phyloP scores from a whole-genome alignment of 2,329 filamentous ascomycete genomes.

The Microsporum audouinii region DNA sequence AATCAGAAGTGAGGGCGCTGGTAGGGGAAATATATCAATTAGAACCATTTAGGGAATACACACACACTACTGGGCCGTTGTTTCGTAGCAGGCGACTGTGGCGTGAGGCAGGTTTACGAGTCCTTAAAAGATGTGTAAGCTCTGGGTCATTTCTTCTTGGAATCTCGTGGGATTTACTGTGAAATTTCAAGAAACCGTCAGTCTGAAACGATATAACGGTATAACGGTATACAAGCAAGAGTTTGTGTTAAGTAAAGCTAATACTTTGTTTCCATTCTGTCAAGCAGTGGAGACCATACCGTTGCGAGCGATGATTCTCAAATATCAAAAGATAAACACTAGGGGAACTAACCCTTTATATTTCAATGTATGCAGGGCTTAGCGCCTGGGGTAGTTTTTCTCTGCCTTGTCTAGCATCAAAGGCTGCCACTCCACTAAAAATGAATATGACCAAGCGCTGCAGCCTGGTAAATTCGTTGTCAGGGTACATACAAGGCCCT shows the following conservation, averaged over 20 bases:
- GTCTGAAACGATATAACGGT: neutral
- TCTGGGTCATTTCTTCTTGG: constrained; percentile 6
- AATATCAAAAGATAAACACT: neutral
- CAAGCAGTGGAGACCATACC: neutral
- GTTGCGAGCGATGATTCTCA: neutral
- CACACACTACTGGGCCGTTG: neutral
- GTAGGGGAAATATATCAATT: neutral
- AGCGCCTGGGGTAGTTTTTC: neutral
- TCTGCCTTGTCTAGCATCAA: neutral
- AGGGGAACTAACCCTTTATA: neutral
- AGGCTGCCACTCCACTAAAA: neutral
- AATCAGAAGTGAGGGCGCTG: neutral
- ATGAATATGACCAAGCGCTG: neutral
- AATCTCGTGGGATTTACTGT: neutral
- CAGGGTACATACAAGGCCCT: neutral
- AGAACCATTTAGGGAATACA: neutral
- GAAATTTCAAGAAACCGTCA: neutral
- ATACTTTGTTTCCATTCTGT: neutral
- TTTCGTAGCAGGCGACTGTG: neutral
- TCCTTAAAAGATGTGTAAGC: neutral
- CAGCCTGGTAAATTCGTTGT: neutral
- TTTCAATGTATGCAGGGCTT: neutral
- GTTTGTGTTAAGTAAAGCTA: neutral
- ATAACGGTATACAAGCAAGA: neutral
- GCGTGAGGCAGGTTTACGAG: neutral